Percentiles rank a stretch among this genome's conserved stretches.
Evolutionary conservation across 2,329 filamentous ascomycete genomes (phyloP).

Genomic region (Drechslera avenae): DNA sequence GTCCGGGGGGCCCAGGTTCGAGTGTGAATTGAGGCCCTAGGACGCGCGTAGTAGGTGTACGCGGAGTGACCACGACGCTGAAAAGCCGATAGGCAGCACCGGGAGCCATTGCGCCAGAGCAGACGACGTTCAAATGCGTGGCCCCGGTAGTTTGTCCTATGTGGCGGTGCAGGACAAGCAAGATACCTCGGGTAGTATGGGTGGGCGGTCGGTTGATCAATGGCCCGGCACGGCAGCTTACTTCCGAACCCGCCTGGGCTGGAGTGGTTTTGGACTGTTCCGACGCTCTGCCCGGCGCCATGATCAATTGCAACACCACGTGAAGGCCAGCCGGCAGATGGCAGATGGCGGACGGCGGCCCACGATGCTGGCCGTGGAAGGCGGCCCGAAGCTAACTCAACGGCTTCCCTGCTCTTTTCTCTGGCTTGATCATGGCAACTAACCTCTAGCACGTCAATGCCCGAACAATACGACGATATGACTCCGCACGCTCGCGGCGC

Average conservation of each 20-base stretch:
- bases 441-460: conserved; percentile 2
- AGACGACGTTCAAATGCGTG: conserved; percentile 14
- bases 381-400: conserved; percentile 9
- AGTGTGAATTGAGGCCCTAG: conserved; percentile 19
- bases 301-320: too few relatives aligned
- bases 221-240: conserved; percentile 35
- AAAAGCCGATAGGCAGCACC: conserved; percentile 13
- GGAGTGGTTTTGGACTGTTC: conserved; percentile 18
- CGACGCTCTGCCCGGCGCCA: conserved; percentile 21
- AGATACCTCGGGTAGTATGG: conserved; percentile 33
- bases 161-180: conserved; percentile 28
- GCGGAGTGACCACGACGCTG: conserved; percentile 14
- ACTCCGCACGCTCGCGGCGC: conserved; percentile 12
- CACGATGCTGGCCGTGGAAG: conserved; percentile 2
- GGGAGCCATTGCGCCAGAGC: conserved; percentile 15
- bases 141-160: conserved; percentile 17
- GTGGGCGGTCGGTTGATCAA: conserved; percentile 30
- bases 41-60: conserved; percentile 15
- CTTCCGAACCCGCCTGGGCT: conserved; percentile 25
- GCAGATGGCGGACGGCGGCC: conserved; percentile 8
- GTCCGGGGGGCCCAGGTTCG: conserved; percentile 29
- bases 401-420: conserved; percentile 7
- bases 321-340: not conserved
- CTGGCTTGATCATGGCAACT: conserved; percentile 5
- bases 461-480: conserved; percentile 23